Evolutionary conservation across 768 basidiomycete genomes (phyloP).

Genomic region (Pleurotus ostreatus): DNA sequence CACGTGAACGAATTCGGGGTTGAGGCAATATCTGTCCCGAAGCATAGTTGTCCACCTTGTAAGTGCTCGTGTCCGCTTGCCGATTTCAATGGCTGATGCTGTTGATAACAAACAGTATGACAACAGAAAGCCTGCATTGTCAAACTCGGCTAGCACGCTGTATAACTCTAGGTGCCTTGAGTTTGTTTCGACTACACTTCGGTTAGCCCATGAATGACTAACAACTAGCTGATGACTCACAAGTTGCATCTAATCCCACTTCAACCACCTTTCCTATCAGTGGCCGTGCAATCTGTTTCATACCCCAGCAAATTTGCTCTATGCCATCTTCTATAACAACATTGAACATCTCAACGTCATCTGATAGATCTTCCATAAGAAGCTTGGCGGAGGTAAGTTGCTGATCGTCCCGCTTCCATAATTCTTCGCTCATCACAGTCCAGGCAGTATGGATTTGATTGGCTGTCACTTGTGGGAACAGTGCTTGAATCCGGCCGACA

Average conservation of each 20-base stretch:
- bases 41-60: constrained; percentile 13
- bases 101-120: constrained; percentile 21
- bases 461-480: constrained; percentile 21
- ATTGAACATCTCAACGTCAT: constrained; percentile 20
- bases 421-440: constrained; percentile 20
- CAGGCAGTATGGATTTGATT: constrained; percentile 23
- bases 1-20: constrained; percentile 12
- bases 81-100: constrained; percentile 13
- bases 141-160: constrained; percentile 17
- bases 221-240: constrained; percentile 10
- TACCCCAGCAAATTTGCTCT: constrained; percentile 19
- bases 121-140: constrained; percentile 21
- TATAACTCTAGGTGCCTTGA: constrained; percentile 22
- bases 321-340: constrained; percentile 16
- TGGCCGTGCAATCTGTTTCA: constrained; percentile 12
- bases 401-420: constrained; percentile 18
- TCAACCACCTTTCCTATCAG: constrained; percentile 15
- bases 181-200: constrained; percentile 17
- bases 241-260: constrained; percentile 18
- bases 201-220: neutral
- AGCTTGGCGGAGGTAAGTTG: constrained; percentile 20
- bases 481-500: constrained; percentile 27
- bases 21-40: constrained; percentile 11
- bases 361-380: constrained; percentile 16
- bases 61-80: constrained; percentile 16